phyloP scores from a whole-genome alignment of 2,329 filamentous ascomycete species.

The Neurospora crassa region DNA sequence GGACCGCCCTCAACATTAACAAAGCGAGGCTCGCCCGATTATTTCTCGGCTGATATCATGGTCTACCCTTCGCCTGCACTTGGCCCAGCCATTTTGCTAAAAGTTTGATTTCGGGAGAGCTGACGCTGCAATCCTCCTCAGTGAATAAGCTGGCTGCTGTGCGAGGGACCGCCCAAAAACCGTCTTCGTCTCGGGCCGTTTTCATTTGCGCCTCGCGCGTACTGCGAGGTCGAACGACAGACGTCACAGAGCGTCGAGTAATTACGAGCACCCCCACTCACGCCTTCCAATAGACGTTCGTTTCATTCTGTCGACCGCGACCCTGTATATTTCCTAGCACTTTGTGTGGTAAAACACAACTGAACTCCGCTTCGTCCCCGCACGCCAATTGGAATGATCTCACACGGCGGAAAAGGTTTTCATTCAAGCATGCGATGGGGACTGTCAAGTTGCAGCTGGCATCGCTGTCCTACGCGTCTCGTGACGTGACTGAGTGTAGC shows the following conservation, averaged over 20 bases:
- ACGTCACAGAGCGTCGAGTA: slow-evolving; percentile 9
- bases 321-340: background rate
- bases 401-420: background rate
- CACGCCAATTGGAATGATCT: background rate
- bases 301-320: background rate
- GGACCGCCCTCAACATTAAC: background rate
- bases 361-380: background rate
- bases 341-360: background rate
- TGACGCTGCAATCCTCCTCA: background rate
- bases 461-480: background rate
- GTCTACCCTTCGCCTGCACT: background rate
- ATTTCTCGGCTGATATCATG: background rate
- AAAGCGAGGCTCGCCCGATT: background rate
- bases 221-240: slow-evolving; percentile 7
- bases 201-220: background rate
- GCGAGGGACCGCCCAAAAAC: background rate
- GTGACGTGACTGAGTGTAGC: background rate
- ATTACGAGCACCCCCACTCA: slow-evolving; percentile 4
- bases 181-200: background rate
- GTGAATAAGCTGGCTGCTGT: background rate
- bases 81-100: background rate
- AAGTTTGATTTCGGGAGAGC: background rate
- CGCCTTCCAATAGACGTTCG: slow-evolving; percentile 1
- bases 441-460: background rate
- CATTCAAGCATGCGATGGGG: background rate